phyloP scores from a whole-genome alignment of 257 asterid genomes.

The Hygrophila difformis region DNA sequence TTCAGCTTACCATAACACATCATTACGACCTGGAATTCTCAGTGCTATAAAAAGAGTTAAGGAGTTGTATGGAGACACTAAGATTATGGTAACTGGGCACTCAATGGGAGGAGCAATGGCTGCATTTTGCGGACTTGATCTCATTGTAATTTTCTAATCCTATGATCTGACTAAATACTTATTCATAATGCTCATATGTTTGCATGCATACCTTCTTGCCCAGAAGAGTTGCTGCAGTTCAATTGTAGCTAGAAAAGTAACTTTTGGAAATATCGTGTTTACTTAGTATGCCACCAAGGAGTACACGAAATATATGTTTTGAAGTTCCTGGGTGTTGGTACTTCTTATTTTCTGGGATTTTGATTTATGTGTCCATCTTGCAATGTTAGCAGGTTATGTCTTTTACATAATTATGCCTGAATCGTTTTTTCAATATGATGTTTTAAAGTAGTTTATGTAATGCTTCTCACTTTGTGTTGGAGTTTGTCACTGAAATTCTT shows the following conservation, averaged over 20 bases:
- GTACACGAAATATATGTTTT: background rate
- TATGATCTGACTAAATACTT: background rate
- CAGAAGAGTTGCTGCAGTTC: background rate
- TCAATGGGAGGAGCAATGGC: conserved; percentile 99
- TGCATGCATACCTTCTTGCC: background rate
- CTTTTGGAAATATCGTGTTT: background rate
- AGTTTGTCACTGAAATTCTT: background rate
- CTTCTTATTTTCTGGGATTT: background rate
- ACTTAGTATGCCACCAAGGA: background rate
- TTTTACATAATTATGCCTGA: too few species aligned
- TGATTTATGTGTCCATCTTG: background rate
- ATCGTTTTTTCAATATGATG: background rate
- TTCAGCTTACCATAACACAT: conserved; percentile 81
- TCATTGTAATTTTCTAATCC: conserved; percentile 36
- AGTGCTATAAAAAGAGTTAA: conserved; percentile 47
- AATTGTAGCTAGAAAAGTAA: too few species aligned
- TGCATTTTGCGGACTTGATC: conserved; percentile 93
- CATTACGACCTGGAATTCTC: conserved; percentile 69
- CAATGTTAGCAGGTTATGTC: background rate
- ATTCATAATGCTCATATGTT: background rate
- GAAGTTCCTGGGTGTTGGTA: background rate
- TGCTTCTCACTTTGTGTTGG: background rate
- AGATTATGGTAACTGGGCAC: conserved; percentile 81
- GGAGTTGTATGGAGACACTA: conserved; percentile 51
- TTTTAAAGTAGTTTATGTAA: background rate